Conservation (phyloP, 257 asterid genomes). For the Craterostigma plantagineum region DNA sequence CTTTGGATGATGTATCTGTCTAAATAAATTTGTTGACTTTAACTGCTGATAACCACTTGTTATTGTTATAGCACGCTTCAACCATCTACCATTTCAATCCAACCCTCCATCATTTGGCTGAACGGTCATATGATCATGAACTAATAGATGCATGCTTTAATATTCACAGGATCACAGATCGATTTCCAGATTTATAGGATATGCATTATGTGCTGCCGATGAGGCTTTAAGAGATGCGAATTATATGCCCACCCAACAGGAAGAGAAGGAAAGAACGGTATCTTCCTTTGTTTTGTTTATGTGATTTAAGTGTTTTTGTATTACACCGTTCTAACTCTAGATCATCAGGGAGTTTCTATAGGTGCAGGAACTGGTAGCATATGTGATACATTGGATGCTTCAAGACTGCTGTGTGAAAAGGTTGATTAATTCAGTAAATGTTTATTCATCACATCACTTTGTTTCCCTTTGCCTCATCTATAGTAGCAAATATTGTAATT, state of each 20-base stretch:
- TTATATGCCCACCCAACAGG: conserved; percentile 56
- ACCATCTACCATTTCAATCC: no score
- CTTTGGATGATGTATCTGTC: no score
- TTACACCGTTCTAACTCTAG: conserved; percentile 16
- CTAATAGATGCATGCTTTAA: conserved; percentile 5
- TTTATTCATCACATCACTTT: conserved; percentile 2
- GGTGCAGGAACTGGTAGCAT: conserved; percentile 98
- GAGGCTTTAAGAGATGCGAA: conserved; percentile 94
- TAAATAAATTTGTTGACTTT: no score
- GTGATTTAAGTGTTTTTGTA: not conserved
- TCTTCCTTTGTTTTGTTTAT: conserved; percentile 7
- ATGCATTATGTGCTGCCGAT: conserved; percentile 84
- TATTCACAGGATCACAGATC: conserved; percentile 69
- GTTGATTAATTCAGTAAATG: conserved; percentile 25
- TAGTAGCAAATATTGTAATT: not conserved
- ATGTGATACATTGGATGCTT: conserved; percentile 75
- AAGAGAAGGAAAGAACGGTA: conserved; percentile 89
- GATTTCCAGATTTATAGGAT: conserved; percentile 74
- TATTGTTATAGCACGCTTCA: no score
- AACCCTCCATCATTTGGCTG: no score
- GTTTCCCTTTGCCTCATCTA: conserved; percentile 1
- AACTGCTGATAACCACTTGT: no score
- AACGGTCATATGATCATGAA: conserved; percentile 6
- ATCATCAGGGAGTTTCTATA: conserved; percentile 82
- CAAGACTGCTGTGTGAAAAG: conserved; percentile 76